Percentiles rank a stretch among this genome's conserved stretches.
Conservation (phyloP, 2,329 filamentous ascomycete genomes). For the Trichoderma cornu-damae region DNA sequence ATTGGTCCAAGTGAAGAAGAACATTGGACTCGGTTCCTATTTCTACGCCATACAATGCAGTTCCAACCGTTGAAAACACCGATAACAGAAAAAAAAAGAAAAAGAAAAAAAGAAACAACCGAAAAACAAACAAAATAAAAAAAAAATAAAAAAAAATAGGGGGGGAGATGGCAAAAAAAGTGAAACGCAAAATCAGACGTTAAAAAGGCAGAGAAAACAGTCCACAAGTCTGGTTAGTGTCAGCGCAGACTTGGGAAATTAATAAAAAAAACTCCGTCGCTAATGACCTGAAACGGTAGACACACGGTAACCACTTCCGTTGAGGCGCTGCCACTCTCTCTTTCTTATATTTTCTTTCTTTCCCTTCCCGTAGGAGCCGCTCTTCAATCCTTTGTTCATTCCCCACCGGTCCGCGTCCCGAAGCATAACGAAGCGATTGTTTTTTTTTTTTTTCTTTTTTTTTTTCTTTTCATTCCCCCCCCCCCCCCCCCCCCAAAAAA, state of each 20-base stretch:
- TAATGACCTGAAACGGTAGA: slow-evolving; percentile 28
- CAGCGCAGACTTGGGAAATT: neutral
- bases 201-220: neutral
- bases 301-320: neutral
- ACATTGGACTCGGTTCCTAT: neutral
- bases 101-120: neutral
- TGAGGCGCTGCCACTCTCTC: neutral
- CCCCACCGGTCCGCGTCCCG: neutral
- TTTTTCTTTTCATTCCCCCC: too few species aligned
- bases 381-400: neutral
- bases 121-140: neutral
- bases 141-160: neutral
- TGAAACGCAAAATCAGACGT: neutral
- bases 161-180: neutral
- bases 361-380: neutral
- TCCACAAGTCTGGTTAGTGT: neutral
- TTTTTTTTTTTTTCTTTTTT: too few species aligned
- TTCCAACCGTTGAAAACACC: slow-evolving; percentile 5
- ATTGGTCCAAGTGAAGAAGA: neutral
- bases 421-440: neutral
- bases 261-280: slow-evolving; percentile 40
- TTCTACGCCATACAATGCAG: slow-evolving; percentile 13
- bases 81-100: neutral
- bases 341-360: neutral
- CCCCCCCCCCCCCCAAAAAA: too few species aligned